Conservation (phyloP, 306 rosid species). For the Glycine latifolia region DNA sequence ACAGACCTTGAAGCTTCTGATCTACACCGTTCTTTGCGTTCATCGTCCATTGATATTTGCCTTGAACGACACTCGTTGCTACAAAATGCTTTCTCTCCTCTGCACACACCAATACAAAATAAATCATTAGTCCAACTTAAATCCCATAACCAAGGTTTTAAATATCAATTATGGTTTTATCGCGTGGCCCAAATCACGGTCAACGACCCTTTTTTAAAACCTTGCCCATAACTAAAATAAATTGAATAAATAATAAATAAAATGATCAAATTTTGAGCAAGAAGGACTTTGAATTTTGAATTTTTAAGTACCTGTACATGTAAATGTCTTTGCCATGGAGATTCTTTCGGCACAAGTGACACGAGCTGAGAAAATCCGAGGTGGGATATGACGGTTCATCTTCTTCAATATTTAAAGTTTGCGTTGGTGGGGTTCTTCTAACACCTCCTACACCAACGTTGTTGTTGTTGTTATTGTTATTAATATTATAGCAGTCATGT, state of each 20-base stretch:
- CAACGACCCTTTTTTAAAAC: too few relatives aligned
- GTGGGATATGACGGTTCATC: slow-evolving; percentile 53
- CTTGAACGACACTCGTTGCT: slow-evolving; percentile 85
- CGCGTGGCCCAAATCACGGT: too few relatives aligned
- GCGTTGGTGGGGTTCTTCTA: slow-evolving; percentile 25
- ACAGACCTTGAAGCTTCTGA: slow-evolving; percentile 67
- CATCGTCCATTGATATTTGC: slow-evolving; percentile 71
- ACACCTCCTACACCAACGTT: slow-evolving; percentile 29
- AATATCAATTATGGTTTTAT: too few relatives aligned
- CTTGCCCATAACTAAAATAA: neutral
- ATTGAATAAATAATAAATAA: neutral
- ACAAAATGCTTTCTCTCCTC: slow-evolving; percentile 90
- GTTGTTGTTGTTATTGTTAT: neutral
- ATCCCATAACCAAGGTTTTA: too few relatives aligned
- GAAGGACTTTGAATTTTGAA: neutral
- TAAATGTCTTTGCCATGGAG: slow-evolving; percentile 87
- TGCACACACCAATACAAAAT: slow-evolving; percentile 31
- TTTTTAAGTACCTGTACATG: slow-evolving; percentile 80
- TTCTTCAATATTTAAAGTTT: slow-evolving; percentile 23
- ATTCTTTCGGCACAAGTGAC: slow-evolving; percentile 69
- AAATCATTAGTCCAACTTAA: neutral
- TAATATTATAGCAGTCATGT: slow-evolving; percentile 26
- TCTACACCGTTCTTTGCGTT: slow-evolving; percentile 74
- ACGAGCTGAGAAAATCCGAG: slow-evolving; percentile 72
- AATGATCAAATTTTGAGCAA: neutral